Evolutionary conservation across 345 rosid species (phyloP).

Genomic region (Nephelium lappaceum): DNA sequence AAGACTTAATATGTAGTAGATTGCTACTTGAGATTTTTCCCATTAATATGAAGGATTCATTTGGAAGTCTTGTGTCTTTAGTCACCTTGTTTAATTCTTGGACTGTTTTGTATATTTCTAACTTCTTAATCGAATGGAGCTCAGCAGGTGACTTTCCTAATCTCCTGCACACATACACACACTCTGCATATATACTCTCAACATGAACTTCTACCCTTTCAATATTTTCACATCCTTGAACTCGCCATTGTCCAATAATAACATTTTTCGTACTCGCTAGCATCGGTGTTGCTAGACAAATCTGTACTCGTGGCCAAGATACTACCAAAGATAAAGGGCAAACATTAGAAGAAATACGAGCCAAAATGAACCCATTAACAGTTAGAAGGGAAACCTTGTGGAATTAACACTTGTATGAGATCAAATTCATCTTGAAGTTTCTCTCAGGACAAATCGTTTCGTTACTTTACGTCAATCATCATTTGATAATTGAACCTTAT

Average conservation of each 20-base stretch:
- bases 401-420: too few species aligned
- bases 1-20: too few species aligned
- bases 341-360: conserved; percentile 61
- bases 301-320: conserved; percentile 38
- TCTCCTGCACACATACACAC: background rate
- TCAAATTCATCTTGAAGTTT: too few species aligned
- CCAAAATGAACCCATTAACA: conserved; percentile 9
- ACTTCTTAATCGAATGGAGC: conserved; percentile 25
- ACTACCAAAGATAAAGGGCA: conserved; percentile 60
- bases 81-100: conserved; percentile 28
- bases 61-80: background rate
- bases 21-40: too few species aligned
- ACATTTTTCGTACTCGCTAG: conserved; percentile 45
- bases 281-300: conserved; percentile 27
- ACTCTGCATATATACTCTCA: background rate
- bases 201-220: background rate
- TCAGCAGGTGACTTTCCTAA: conserved; percentile 15
- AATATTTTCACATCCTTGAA: too few species aligned
- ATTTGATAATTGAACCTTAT: too few species aligned
- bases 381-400: too few species aligned
- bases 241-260: conserved; percentile 22
- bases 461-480: too few species aligned
- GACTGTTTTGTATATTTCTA: conserved; percentile 18
- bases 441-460: too few species aligned
- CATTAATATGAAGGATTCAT: too few species aligned